Base-by-base conservation (phyloP, 495 filamentous ascomycete genomes). In the Aspergillus taichungensis region DNA sequence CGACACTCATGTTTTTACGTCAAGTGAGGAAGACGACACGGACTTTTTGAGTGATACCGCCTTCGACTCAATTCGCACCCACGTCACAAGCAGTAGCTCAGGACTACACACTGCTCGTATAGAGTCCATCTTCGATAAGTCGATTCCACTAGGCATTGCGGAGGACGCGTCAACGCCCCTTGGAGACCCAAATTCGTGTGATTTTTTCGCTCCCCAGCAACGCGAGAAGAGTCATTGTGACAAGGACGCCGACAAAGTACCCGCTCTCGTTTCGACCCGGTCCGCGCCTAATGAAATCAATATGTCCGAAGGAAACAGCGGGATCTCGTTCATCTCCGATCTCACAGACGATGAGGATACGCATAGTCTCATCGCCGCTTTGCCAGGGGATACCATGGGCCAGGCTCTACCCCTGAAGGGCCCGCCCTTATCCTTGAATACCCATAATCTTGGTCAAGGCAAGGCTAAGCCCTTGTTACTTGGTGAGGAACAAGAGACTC, bases 61-160 rank as follows among this genome's bases (percentile, higher is more conserved):
- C 37, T 97, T 87, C 66, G 92, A 97, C 61, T 96, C 90, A 11
- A 69, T 92, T 49, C 82, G 88, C 45, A 95, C 91, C 7, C 77
- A 83, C 40, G 79, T 80, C 18, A 94, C 89, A 6, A 72, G 68
- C 45, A 78, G 74, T 53, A 56, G 57, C 37, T 68, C 69, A 9
- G 72, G 71, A 29, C 46, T 68, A 34, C 66, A 75, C 42, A 70
- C 74, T 14, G 69, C 78, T 38, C 82, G 83, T 3, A 75, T 95
- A 27, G 88, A 96, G 46, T 83, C 80, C 2, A 87, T 96, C 67
- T 96, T 96, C 66, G 85, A 94, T 62, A 80, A 88, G 45, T 80
- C 87, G 54, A 77, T 87, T 42, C 75, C 83, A 6, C 56, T 72
- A 5, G 62, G 71, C 35, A 63, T 76, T 50, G 68, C 53, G 30